These are phyloP conservation scores for Epichloe scottii DNA, from an alignment of 2,329 filamentous ascomycete genomes.

Conservation along the genomic window DNA sequence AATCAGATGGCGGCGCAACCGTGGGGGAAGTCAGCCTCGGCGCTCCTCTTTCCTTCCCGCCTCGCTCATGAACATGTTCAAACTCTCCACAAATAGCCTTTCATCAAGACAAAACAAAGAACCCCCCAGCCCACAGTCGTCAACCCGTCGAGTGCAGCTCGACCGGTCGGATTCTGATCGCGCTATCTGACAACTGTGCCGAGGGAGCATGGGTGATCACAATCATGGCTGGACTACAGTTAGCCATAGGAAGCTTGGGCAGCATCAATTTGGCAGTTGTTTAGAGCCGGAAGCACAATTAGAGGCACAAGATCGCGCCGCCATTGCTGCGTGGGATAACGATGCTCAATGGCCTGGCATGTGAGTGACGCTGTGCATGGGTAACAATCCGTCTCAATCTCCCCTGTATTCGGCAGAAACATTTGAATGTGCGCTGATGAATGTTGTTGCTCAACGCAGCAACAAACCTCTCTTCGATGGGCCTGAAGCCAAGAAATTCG, in stretches of 20 bases:
- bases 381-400: background rate
- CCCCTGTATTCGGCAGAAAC: background rate
- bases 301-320: constrained; percentile 17
- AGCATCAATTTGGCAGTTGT: constrained; percentile 8
- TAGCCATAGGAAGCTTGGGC: constrained; percentile 14
- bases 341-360: constrained; percentile 22
- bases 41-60: background rate
- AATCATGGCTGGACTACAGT: constrained; percentile 21
- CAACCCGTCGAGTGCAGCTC: background rate
- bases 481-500: constrained; percentile 22
- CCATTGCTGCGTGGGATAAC: constrained; percentile 19
- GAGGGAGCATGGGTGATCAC: constrained; percentile 17
- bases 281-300: constrained; percentile 17
- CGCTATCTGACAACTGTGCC: background rate
- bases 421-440: background rate
- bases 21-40: background rate
- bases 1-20: background rate
- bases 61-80: background rate
- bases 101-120: background rate
- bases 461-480: constrained; percentile 18
- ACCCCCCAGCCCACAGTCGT: background rate
- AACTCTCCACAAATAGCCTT: background rate
- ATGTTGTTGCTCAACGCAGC: constrained; percentile 8
- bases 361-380: constrained; percentile 12
- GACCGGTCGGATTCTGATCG: background rate